Evolutionary conservation across 164 flowering plant species (phyloP), one percentile per base, ranked within the genome.

Genomic region (Warburgia ugandensis): DNA sequence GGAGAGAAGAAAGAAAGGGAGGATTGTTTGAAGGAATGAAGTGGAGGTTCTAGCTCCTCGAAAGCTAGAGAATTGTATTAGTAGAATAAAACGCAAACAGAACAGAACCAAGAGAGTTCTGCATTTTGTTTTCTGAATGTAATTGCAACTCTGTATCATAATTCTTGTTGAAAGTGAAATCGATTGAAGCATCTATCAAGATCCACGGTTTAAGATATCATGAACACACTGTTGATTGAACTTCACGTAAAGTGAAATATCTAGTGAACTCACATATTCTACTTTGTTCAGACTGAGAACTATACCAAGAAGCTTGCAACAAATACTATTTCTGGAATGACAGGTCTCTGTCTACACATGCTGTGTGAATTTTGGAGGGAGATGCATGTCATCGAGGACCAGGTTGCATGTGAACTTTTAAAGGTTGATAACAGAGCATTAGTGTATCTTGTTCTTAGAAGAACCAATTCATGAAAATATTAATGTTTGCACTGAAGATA

Each of bases 351-450:
- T 48, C 68, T 92, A 45, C 99, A 92, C 69, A 80, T 88, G 89
- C 57, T 88, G 45, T 86, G 95, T 29, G 92, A 92, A 58, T 84
- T 63, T 45, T 55, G 94, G 19, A 25, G 74, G 41, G 94, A 92
- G 55, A 88, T 88, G 85, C 99, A 92, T 45, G 96, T 84, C 2
- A 84, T 92, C 26, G 89, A 82, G 56, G 99, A 81, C 60, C 97
- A 89, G 54, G 38, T 77, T 7, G 99, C 97, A 2, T 84, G 95
- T 52, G 94, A 92, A 62, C 21, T 89, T 48, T 78, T 92, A 84
- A 86, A 80, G 55, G 74, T 92, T 8, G 95, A 86, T 30, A 88
- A 84, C 69, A 50, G 9, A 52, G 65, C 92, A 10, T 79, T 84
- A 0, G 73, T 66, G 62, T 45, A 56, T 48, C 64, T 88, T 48